Evolutionary conservation across 2,329 filamentous ascomycete species (phyloP), one percentile per base, ranked within the genome.

Genomic region (Dactylellina sp.): DNA sequence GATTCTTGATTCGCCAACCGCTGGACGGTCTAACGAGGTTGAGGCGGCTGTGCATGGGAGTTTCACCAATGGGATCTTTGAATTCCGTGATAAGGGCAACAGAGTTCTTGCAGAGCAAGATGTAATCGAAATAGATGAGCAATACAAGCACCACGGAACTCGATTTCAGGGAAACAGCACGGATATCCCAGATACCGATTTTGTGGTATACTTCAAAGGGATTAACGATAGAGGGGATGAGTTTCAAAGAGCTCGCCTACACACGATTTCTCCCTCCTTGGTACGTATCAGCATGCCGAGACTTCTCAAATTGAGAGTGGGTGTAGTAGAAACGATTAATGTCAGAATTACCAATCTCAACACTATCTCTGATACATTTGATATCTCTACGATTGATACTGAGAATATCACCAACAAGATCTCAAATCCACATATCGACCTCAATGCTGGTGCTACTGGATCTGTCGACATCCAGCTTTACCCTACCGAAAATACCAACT

Each of bases 171-270:
- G 60, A 25, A 20, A 53, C 16, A 65, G 40, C n/a, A 32, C 68
- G 2, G 24, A 42, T 24, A 65, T 72, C 2, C 68, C 68, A 5
- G 25, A 46, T 16, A 20, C 7, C 4, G 32, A 65, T 6, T 65
- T 72, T 35, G 60, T 72, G 68, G 68, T 61, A n/a, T 72, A 72
- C 16, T 49, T 72, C 7, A 60, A 14, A 6, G 68, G 68, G 9
- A 28, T 61, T 7, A 61, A 65, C 12, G 6, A 49, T 14, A 11
- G 42, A 9, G 68, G 68, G 4, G 18, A 72, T 9, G 25, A 37
- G 39, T 72, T 65, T 18, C 60, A 72, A 44, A 59, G 68, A 49
- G 60, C 37, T 9, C 25, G 50, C 1, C 16, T 64, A 2, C 39
- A 61, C 22, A 53, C 61, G 39, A 25, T 65, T n/a, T 39, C 68